Evolutionary conservation across 768 basidiomycete genomes (phyloP).

Genomic region (Tremella fuciformis): DNA sequence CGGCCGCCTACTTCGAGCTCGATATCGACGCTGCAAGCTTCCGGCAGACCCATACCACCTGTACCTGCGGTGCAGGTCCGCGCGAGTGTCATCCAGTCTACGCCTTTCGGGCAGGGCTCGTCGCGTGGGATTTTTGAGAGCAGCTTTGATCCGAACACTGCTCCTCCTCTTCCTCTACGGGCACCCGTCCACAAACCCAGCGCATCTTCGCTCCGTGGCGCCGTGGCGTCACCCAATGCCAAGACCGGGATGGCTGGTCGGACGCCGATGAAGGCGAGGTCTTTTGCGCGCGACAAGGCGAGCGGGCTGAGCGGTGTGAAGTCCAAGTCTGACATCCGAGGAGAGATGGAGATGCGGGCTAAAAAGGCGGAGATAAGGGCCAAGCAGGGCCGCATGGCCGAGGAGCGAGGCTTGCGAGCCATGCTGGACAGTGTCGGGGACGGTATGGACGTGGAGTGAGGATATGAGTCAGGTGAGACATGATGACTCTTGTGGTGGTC

Average conservation of each 20-base stretch:
- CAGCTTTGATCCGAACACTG: slow-evolving; percentile 3
- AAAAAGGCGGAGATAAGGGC: slow-evolving; percentile 33
- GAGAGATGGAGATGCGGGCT: slow-evolving; percentile 30
- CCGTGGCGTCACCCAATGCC: not conserved
- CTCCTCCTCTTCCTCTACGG: not conserved
- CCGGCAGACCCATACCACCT: slow-evolving; percentile 13
- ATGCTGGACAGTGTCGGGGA: slow-evolving; percentile 23
- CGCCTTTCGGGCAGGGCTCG: slow-evolving; percentile 4
- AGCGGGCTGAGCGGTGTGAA: slow-evolving; percentile 36
- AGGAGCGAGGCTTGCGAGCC: slow-evolving; percentile 37
- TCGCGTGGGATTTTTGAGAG: not conserved
- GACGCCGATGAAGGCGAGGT: slow-evolving; percentile 11
- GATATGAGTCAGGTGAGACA: too few relatives aligned
- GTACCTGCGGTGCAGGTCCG: not conserved
- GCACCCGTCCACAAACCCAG: not conserved
- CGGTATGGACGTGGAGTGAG: too few relatives aligned
- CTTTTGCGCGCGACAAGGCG: slow-evolving; percentile 9
- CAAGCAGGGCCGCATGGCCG: slow-evolving; percentile 30
- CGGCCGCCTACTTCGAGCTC: slow-evolving; percentile 7
- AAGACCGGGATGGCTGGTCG: not conserved
- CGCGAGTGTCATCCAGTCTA: not conserved
- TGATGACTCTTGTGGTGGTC: too few relatives aligned
- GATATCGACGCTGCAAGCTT: slow-evolving; percentile 14
- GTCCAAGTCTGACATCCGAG: slow-evolving; percentile 23
- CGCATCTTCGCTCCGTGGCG: not conserved